Base-by-base conservation (phyloP, 2,329 filamentous ascomycete genomes). In the Byssochlamys sp. region DNA sequence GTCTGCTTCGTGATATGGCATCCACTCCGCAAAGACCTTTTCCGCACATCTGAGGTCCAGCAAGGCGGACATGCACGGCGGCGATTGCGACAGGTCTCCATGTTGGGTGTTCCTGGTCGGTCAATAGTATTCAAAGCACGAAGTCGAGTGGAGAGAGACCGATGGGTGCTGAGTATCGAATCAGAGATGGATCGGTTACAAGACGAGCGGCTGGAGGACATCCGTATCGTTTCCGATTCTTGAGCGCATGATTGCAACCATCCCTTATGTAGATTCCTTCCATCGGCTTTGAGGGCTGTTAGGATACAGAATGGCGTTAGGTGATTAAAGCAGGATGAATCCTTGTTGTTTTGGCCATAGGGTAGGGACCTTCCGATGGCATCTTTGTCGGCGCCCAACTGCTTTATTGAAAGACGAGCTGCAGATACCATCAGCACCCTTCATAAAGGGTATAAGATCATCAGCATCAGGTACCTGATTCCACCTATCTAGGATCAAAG, bases 1-100 rank as follows among this genome's bases (percentile, higher is more conserved):
- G 84, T 82, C 0, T 84, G 81, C 2, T 87, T 87, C 65, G 84
- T 86, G n/a, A 74, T 87, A 49, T 87, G 84, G 84, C 80, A 84
- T 62, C 80, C 80, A 39, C 77, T 79, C 60, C 77, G 75, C 59
- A 84, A 83, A 64, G 78, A 77, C 7, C 79, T 81, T 64, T 85
- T 86, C 66, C 72, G 73, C 53, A 74, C 71, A 3, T 68, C 66
- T n/a, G 71, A 77, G 59, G 64, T 69, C n/a, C 66, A 69, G 25
- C 68, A 71, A 26, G 65, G 71, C 58, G 72, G 76, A 35, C 68
- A 72, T 55, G 72, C 69, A 26, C 76, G 76, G 26, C 78, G 76
- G 58, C 71, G 73, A 14, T 70, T 86, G 58, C 83, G 79, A 60
- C 72, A 82, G 45, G 85, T 87, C 1, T 82, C 82, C 28, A 79